Base-by-base conservation (phyloP, 2,329 filamentous ascomycete species). In the Aureobasidium subglaciale region DNA sequence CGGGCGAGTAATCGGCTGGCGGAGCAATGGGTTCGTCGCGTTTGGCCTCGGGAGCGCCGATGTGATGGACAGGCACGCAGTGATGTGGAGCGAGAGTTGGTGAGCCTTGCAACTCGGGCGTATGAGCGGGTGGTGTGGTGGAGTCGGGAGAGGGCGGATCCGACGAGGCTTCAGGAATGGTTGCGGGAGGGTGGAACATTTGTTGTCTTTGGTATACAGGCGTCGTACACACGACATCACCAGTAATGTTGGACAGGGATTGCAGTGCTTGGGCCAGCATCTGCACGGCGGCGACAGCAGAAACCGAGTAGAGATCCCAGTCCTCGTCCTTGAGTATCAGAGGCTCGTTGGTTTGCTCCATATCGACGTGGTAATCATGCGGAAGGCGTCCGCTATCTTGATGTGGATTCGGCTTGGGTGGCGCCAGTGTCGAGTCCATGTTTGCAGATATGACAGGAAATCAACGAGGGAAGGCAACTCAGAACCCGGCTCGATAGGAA, bases 211-310 rank as follows among this genome's bases (percentile, higher is more conserved):
- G 78, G 38, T 54, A 54, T 2, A 85, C 79, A 5, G 87, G 86
- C 55, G 86, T 88, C n/a, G 86, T 93, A 15, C 86, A 87, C 20
- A 88, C 88, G 11, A 93, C 77, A 65, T 95, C 88, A 65, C 88
- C 87, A 1, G 86, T 88, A 57, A 85, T 76, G 60, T 80, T 79
- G 25, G 90, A 85, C 50, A 93, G 77, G 4, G 82, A 78, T 63
- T 73, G 67, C 15, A 77, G 65, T 11, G 71, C 69, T 35, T 82
- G 78, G 62, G 85, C 85, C n/a, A 97, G 79, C 60, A 95, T 75
- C 65, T 86, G 87, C 65, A 97, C 79, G 5, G 91, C 91, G 2
- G 84, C 84, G 50, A 85, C 77, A 3, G 90, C 83, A 1, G 83
- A 75, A 58, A 96, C 78, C 50, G 81, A 81, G 71, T 87, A 88